Conservation (phyloP, 2,329 filamentous ascomycete genomes). For the Mariannaea sp. region DNA sequence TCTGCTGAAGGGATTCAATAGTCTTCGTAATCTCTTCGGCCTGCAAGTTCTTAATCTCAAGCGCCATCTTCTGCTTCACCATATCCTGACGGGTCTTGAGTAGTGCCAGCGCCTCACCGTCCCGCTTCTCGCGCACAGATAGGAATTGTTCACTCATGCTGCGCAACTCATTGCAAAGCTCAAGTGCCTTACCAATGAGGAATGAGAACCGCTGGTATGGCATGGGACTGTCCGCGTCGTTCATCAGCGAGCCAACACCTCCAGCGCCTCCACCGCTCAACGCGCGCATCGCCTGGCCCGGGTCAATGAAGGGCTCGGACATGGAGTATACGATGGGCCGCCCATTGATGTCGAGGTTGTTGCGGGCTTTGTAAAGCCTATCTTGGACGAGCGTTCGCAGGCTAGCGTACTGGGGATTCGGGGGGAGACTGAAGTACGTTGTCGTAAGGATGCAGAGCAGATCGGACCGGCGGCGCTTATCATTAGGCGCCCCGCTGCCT, state of each 20-base stretch:
- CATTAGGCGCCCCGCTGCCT: neutral
- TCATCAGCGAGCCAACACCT: neutral
- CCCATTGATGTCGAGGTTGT: constrained; percentile 10
- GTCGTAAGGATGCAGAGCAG: neutral
- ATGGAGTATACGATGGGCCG: neutral
- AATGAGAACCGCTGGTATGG: constrained; percentile 6
- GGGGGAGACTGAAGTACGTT: neutral
- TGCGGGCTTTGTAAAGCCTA: constrained; percentile 7
- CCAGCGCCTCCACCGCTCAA: neutral
- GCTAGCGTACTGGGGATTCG: neutral
- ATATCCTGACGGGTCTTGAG: constrained; percentile 6
- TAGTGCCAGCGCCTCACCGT: constrained; percentile 5
- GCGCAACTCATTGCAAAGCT: constrained; percentile 8
- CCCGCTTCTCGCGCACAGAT: constrained; percentile 8
- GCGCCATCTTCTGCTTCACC: neutral
- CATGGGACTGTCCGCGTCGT: neutral
- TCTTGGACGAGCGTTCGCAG: neutral
- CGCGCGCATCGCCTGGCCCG: neutral
- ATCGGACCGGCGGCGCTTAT: neutral
- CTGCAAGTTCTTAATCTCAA: neutral
- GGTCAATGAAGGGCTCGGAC: constrained; percentile 4
- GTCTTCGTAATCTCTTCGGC: neutral
- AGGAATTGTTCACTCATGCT: constrained; percentile 2
- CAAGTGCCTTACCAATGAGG: constrained; percentile 7
- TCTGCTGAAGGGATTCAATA: neutral